A percentile compares a stretch with the other conserved stretches of the same genome.
These are phyloP conservation scores for Leucosporidium scottii DNA, from an alignment of 768 basidiomycete genomes.

Conservation along the genomic window DNA sequence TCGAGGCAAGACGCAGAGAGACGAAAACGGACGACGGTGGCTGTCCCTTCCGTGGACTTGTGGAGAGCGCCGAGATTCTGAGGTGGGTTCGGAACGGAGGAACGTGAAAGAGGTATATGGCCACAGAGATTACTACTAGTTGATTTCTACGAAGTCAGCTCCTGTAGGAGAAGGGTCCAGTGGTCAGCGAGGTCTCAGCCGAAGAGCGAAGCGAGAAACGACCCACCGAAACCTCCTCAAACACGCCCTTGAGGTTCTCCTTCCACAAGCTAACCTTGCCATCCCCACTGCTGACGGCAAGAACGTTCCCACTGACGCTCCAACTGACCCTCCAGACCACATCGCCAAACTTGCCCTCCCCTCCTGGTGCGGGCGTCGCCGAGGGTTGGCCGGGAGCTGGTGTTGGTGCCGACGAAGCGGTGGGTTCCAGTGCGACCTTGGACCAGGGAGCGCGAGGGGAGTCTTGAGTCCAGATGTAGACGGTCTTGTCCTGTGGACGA, in stretches of 20 bases:
- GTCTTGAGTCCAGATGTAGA: conserved; percentile 89
- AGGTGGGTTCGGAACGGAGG: no score
- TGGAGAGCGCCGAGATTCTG: neutral
- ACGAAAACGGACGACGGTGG: no score
- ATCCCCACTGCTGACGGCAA: conserved; percentile 91
- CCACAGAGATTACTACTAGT: neutral
- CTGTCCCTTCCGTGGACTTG: no score
- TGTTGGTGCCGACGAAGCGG: conserved; percentile 45
- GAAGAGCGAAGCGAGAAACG: no score
- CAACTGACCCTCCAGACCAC: conserved; percentile 99
- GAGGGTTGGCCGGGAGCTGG: conserved; percentile 48
- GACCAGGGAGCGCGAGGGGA: conserved; percentile 58
- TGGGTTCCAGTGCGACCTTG: conserved; percentile 69
- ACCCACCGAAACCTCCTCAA: conserved; percentile 88
- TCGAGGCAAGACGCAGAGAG: neutral
- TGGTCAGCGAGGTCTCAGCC: neutral
- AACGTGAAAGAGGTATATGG: neutral
- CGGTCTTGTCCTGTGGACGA: conserved; percentile 61
- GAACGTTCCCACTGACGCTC: conserved; percentile 90
- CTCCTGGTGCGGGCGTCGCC: conserved; percentile 42
- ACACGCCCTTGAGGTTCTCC: conserved; percentile 85
- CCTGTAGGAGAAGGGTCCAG: neutral
- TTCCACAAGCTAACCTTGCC: conserved; percentile 99
- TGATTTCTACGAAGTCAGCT: neutral
- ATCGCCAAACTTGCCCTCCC: conserved; percentile 82